Evolutionary conservation across 139 green algal species (phyloP).

Genomic region (Chlorella vulgaris): DNA sequence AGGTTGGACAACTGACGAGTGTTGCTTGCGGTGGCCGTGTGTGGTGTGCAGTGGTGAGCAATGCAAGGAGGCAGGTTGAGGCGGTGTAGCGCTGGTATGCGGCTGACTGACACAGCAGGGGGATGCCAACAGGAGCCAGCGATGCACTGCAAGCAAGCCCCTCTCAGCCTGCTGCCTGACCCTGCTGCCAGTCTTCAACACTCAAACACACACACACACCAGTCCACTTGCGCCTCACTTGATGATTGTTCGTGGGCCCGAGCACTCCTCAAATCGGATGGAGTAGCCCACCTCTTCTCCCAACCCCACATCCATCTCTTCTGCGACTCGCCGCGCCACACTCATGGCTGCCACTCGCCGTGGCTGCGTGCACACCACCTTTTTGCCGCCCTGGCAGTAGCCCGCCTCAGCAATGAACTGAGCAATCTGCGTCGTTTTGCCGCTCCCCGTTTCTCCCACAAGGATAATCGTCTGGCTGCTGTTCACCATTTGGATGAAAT

Average conservation of each 20-base stretch:
- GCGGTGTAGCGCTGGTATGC: too few species aligned
- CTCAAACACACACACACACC: neutral
- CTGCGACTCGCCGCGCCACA: slow-evolving; percentile 87
- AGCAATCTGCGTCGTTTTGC: slow-evolving; percentile 99
- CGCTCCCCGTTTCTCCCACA: slow-evolving; percentile 96
- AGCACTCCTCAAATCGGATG: slow-evolving; percentile 90
- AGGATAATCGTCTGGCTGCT: slow-evolving; percentile 96
- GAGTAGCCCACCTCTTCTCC: slow-evolving; percentile 90
- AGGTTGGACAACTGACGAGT: neutral
- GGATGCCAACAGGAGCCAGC: too few species aligned
- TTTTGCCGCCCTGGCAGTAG: slow-evolving; percentile 72
- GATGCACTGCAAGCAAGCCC: too few species aligned
- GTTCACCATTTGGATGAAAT: slow-evolving; percentile 94
- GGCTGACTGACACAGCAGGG: too few species aligned
- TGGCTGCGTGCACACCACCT: slow-evolving; percentile 90
- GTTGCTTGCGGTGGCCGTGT: too few species aligned
- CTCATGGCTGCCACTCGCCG: slow-evolving; percentile 87
- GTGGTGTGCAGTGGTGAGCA: too few species aligned
- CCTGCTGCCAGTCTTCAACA: too few species aligned
- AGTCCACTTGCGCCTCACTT: slow-evolving; percentile 60
- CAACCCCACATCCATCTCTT: slow-evolving; percentile 84
- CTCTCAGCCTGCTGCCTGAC: too few species aligned
- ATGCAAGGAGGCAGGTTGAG: too few species aligned
- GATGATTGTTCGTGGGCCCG: slow-evolving; percentile 70
- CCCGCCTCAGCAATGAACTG: slow-evolving; percentile 95